Evolutionary conservation across 768 basidiomycete genomes (phyloP), one percentile per base, ranked within the genome.

Genomic region (Rhodotorula babjevae): DNA sequence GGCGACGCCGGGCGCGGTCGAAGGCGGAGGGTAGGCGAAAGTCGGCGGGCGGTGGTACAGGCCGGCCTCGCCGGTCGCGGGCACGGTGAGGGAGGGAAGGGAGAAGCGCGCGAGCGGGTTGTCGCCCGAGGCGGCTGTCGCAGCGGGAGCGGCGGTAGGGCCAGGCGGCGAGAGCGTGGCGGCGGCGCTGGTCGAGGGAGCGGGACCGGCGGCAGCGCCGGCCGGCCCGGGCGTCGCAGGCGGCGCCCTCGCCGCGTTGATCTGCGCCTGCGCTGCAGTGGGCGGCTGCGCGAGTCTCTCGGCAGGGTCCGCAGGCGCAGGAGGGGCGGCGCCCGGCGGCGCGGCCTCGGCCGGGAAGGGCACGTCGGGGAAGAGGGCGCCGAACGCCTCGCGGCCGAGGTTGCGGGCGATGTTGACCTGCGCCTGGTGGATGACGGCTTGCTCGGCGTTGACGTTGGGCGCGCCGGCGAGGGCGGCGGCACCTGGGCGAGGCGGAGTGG

Each of bases 391-490:
- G 23, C 63, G 63, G 8, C 71, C 77, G 59, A 69, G 29, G 65
- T 78, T 64, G 69, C 77, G 47, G 25, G 75, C 71, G 63, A 71
- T 56, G 72, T 77, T 75, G 65, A 72, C 36, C 50, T 68, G 71
- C 36, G 75, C 73, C 74, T 65, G 81, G 71, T 70, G 83, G 82
- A 69, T 79, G 82, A 61, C 80, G 77, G 56, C 78, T 76, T 66
- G 77, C 78, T 82, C 65, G 19, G 70, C 42, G 9, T 44, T 27
- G 12, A 58, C 57, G 29, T 33, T 31, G 10, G 23, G 31, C 7
- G 31, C 62, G 27, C 49, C 55, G 15, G 33, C 33, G 2, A 10
- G 44, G 7, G 50, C 63, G 65, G 56, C 47, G 60, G 7, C 10
- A 40, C 47, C 68, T 19, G 65, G 59, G 3, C 36, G 55, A 23